Evolutionary conservation across 192 early-diverging fungal species (phyloP).

Genomic region (Coemansia sp.): DNA sequence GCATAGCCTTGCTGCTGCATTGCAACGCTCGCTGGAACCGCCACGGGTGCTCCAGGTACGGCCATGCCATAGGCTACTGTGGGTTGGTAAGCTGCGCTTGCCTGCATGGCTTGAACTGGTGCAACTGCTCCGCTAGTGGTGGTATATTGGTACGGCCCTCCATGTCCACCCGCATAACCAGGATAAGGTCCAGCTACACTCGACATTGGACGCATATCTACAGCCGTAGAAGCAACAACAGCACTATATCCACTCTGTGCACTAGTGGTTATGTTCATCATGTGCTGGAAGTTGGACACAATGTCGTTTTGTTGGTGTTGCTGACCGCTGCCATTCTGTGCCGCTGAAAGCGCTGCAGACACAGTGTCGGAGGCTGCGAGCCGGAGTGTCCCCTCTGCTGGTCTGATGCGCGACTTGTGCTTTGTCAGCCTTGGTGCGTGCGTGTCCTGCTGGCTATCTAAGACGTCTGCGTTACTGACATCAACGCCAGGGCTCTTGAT

Average conservation of each 20-base stretch:
- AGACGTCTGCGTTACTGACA: slow-evolving; percentile 1
- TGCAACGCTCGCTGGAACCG: neutral
- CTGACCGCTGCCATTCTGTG: neutral
- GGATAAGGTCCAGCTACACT: neutral
- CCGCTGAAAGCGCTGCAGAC: neutral
- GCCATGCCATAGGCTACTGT: neutral
- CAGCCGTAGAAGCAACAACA: neutral
- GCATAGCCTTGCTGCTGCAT: slow-evolving; percentile 17
- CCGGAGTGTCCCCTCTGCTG: slow-evolving; percentile 7
- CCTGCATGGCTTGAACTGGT: slow-evolving; percentile 2
- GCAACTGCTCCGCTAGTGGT: slow-evolving; percentile 1
- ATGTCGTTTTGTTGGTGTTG: slow-evolving; percentile 23
- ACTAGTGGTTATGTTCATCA: slow-evolving; percentile 24
- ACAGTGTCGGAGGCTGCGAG: neutral
- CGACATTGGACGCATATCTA: slow-evolving; percentile 2
- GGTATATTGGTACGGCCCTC: neutral
- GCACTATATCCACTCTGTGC: slow-evolving; percentile 7
- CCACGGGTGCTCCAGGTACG: neutral
- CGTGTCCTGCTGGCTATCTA: slow-evolving; percentile 12
- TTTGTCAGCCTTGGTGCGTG: slow-evolving; percentile 27
- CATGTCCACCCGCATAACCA: neutral
- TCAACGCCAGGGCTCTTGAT: slow-evolving; percentile 13
- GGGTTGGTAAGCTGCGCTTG: slow-evolving; percentile 7
- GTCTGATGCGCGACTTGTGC: slow-evolving; percentile 35
- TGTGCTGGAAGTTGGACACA: slow-evolving; percentile 36